A percentile compares a stretch with the other conserved stretches of the same genome.
Conservation (phyloP, 371 early-diverging fungal genomes). For the Actinomortierella ambigua region DNA sequence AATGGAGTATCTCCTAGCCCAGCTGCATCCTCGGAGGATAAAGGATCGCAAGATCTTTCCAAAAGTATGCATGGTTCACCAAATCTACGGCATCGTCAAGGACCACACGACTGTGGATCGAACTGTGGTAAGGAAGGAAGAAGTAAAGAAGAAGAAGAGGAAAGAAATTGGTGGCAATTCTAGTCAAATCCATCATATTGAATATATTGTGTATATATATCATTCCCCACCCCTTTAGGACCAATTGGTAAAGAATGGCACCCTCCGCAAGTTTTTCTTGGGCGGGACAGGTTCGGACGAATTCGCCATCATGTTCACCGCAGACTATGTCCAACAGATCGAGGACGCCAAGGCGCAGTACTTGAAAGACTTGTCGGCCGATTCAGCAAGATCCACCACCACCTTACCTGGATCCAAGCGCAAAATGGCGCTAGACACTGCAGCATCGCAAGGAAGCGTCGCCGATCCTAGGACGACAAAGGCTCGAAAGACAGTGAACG, state of each 20-base stretch:
- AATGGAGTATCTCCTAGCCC: conserved; percentile 20
- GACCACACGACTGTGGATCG: conserved; percentile 43
- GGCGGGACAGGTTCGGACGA: conserved; percentile 46
- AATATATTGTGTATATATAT: too few species aligned
- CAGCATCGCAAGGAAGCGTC: conserved; percentile 10
- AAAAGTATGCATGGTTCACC: conserved; percentile 36
- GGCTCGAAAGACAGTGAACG: conserved; percentile 2
- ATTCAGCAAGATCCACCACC: neutral
- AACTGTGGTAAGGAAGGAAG: conserved; percentile 17
- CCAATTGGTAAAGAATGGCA: conserved; percentile 26
- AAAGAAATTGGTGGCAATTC: too few species aligned
- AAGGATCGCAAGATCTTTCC: conserved; percentile 37
- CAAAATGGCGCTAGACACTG: neutral
- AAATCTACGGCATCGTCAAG: conserved; percentile 29
- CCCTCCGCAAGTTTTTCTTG: conserved; percentile 35
- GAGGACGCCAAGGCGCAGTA: conserved; percentile 32
- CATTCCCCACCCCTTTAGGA: conserved; percentile 13
- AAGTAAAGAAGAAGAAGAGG: too few species aligned
- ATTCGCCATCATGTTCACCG: conserved; percentile 43
- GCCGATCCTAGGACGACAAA: neutral
- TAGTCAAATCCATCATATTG: too few species aligned
- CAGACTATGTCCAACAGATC: conserved; percentile 33
- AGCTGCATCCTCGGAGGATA: conserved; percentile 15
- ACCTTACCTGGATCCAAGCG: neutral
- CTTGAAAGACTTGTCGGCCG: conserved; percentile 17